Base-by-base conservation (phyloP, 495 filamentous ascomycete genomes). In the Trichoderma gamsii region DNA sequence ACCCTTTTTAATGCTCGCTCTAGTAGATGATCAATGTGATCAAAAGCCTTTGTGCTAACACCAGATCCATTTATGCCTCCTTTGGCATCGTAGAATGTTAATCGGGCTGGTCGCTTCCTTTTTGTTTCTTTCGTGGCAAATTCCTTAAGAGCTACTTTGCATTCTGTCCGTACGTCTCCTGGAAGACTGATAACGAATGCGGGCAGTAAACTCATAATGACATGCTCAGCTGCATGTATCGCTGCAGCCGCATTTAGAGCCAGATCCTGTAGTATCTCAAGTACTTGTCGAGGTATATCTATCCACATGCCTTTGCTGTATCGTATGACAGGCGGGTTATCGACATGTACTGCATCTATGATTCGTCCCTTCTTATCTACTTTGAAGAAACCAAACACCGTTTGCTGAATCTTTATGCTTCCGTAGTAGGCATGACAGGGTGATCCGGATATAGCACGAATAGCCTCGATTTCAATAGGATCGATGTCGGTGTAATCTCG, bases 371-470 rank as follows among this genome's bases (percentile, higher is more conserved):
- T 84, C 72, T 89, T 89, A 77, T 97, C 92, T 49, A 97, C 78
- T 74, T 97, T 98, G 84, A 97, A 97, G 82, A 93, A 99, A 21
- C 96, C 96, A 74, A 96, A 98, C 18, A 98, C 90, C 49, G 89
- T 87, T 69, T 92, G 88, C 70, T 87, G 87, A 73, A 98, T 91
- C 69, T 88, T 86, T 75, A 99, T 92, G 1, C 85, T 71, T 69
- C 95, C 95, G 76, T 89, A 93, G 79, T 89, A 97, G 29, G 93
- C 94, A 46, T 86, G 83, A 16, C 70, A 79, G 6, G 70, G 71
- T 11, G 79, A 79, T 3, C 72, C 72, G 4, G 65, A 64, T 49
- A 97, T 89, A 18, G 81, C 80, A 4, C 92, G 89, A 73, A 92
- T 91, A 25, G 87, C 85, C 80, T 96, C 92, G 0, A 91, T 96